These are phyloP conservation scores for Monosporascus cannonballus DNA, from an alignment of 2,329 filamentous ascomycete species.

Conservation along the genomic window DNA sequence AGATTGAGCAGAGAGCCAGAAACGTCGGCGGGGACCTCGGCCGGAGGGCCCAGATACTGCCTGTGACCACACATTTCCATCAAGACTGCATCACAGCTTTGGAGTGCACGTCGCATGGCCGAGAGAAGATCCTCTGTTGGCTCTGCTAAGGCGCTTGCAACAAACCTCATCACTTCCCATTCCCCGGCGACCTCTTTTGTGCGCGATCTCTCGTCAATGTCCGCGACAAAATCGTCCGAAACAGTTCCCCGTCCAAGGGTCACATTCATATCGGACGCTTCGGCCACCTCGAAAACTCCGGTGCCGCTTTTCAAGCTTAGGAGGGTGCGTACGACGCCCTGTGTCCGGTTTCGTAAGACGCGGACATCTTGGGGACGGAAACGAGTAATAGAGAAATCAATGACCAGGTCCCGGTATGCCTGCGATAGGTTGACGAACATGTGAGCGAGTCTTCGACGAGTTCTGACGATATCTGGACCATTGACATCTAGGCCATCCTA, in stretches of 20 bases:
- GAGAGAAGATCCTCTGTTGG: conserved; percentile 41
- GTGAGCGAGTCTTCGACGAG: conserved; percentile 40
- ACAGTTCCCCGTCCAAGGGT: conserved; percentile 1
- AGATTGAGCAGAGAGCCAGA: conserved; percentile 33
- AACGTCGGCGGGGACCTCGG: conserved; percentile 36
- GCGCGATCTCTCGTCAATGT: conserved; percentile 24
- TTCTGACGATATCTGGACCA: conserved; percentile 24
- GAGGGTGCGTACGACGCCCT: conserved; percentile 47
- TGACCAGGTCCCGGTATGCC: conserved; percentile 48
- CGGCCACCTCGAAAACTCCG: conserved; percentile 33
- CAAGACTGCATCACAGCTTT: conserved; percentile 43
- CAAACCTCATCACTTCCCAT: conserved; percentile 14
- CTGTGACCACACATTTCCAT: conserved; percentile 49
- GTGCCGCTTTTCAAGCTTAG: conserved; percentile 46
- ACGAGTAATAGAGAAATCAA: conserved; percentile 50
- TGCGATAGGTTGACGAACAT: conserved; percentile 51
- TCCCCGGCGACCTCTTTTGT: conserved; percentile 16
- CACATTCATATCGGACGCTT: conserved; percentile 7
- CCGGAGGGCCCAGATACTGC: conserved; percentile 37
- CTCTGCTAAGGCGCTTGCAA: conserved; percentile 30
- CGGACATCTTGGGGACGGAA: conserved; percentile 45
- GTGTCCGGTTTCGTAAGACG: conserved; percentile 47
- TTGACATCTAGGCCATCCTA: conserved; percentile 33
- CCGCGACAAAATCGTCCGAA: conserved; percentile 27
- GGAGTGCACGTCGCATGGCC: conserved; percentile 38